Percentiles rank a stretch among this genome's conserved stretches.
phyloP scores from a whole-genome alignment of 768 basidiomycete species.

The Tephrocybe sp. region DNA sequence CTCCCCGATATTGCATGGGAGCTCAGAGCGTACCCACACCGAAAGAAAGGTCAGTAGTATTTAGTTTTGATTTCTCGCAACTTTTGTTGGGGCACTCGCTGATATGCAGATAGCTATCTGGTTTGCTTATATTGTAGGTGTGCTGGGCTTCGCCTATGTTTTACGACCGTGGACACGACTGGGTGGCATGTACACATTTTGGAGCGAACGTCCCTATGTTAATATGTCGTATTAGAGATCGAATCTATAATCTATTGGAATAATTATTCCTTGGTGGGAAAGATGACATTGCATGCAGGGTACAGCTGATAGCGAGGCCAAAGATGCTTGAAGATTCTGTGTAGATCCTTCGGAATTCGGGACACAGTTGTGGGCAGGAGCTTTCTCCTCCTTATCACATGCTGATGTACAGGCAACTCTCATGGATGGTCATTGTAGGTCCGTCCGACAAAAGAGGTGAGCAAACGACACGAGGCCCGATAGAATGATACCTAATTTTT shows the following conservation, averaged over 20 bases:
- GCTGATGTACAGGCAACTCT: no score
- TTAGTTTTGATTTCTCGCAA: slow-evolving; percentile 13
- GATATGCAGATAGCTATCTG: slow-evolving; percentile 43
- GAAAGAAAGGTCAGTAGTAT: slow-evolving; percentile 46
- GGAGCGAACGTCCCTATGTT: slow-evolving; percentile 24
- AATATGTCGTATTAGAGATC: slow-evolving; percentile 14
- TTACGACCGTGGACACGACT: slow-evolving; percentile 49
- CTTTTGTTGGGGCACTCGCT: slow-evolving; percentile 1
- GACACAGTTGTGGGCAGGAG: no score
- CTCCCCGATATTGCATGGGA: slow-evolving; percentile 69
- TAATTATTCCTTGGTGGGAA: no score
- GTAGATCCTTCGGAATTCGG: no score
- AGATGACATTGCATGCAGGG: no score
- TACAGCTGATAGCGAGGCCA: no score
- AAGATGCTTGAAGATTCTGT: no score
- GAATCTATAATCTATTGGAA: neutral
- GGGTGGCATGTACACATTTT: slow-evolving; percentile 42
- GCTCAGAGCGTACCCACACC: slow-evolving; percentile 45
- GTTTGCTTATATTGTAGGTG: slow-evolving; percentile 54
- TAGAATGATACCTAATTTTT: no score
- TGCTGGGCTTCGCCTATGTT: slow-evolving; percentile 53
- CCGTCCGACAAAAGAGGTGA: no score
- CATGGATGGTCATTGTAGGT: no score
- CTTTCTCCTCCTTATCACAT: no score
- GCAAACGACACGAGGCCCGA: no score